A percentile compares a stretch with the other conserved stretches of the same genome.
Evolutionary conservation across 108 stramenopile genomes (phyloP).

Genomic region (Stephanodiscus triporus): DNA sequence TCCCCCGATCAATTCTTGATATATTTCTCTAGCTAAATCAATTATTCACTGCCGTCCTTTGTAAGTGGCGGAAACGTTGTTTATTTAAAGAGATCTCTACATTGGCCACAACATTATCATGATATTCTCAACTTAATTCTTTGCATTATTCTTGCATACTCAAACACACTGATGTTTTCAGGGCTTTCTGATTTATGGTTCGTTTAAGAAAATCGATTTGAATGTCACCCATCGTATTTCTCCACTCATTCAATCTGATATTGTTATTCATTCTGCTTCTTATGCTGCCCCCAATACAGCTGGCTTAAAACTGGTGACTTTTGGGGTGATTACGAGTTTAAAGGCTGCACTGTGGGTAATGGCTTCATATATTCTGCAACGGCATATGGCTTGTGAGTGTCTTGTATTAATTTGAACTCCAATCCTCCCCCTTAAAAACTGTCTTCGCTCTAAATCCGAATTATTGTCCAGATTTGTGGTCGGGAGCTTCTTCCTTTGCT

Average conservation of each 20-base stretch:
- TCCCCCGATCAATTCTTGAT: neutral
- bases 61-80: neutral
- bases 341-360: neutral
- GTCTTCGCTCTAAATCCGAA: neutral
- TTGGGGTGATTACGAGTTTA: neutral
- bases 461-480: neutral
- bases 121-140: too few species aligned
- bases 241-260: neutral
- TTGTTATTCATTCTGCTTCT: neutral
- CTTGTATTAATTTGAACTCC: neutral
- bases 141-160: neutral
- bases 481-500: constrained; percentile 2
- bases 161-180: neutral
- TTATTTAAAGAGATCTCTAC: neutral
- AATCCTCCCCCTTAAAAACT: neutral
- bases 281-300: neutral
- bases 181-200: neutral
- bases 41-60: neutral
- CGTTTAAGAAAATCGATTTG: neutral
- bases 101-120: too few species aligned
- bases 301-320: neutral
- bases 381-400: neutral
- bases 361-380: neutral
- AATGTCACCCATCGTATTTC: neutral
- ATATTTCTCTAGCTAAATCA: neutral